A percentile compares a stretch with the other conserved stretches of the same genome.
These are phyloP conservation scores for Lasiosphaeria ovina DNA, from an alignment of 495 filamentous ascomycete species.

Conservation along the genomic window DNA sequence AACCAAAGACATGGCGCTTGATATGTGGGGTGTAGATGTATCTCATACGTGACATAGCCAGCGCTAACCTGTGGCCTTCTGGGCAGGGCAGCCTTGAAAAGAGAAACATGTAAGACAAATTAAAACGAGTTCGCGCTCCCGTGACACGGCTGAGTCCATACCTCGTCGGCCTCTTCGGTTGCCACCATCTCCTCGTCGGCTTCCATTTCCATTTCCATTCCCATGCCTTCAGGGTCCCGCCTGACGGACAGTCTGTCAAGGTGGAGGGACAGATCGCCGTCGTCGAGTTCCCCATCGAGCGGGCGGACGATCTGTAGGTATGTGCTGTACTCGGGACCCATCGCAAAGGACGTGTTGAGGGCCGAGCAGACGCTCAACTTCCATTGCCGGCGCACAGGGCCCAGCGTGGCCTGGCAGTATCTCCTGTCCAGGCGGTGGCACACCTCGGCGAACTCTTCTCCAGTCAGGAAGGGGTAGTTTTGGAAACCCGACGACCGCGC, in stretches of 20 bases:
- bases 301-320: constrained; percentile 50
- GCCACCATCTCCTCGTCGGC: constrained; percentile 35
- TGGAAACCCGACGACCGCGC: constrained; percentile 25
- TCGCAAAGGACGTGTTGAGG: constrained; percentile 31
- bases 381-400: constrained; percentile 44
- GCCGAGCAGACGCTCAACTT: constrained; percentile 36
- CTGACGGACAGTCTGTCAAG: constrained; percentile 39
- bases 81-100: constrained; percentile 11
- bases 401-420: constrained; percentile 51
- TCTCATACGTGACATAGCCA: constrained; percentile 61
- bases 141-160: background rate
- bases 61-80: constrained; percentile 19
- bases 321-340: constrained; percentile 35
- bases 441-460: constrained; percentile 58
- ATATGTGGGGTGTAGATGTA: constrained; percentile 58
- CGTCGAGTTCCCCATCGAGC: constrained; percentile 40
- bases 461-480: constrained; percentile 56
- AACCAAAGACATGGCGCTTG: constrained; percentile 60
- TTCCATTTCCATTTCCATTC: constrained; percentile 3
- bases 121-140: background rate
- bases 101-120: constrained; percentile 7
- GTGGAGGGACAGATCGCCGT: constrained; percentile 40
- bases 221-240: constrained; percentile 4
- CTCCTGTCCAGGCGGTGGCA: constrained; percentile 58
- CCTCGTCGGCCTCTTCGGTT: constrained; percentile 50